Base-by-base conservation (phyloP, 2,329 filamentous ascomycete species). In the Atkinsonella hypoxylon region DNA sequence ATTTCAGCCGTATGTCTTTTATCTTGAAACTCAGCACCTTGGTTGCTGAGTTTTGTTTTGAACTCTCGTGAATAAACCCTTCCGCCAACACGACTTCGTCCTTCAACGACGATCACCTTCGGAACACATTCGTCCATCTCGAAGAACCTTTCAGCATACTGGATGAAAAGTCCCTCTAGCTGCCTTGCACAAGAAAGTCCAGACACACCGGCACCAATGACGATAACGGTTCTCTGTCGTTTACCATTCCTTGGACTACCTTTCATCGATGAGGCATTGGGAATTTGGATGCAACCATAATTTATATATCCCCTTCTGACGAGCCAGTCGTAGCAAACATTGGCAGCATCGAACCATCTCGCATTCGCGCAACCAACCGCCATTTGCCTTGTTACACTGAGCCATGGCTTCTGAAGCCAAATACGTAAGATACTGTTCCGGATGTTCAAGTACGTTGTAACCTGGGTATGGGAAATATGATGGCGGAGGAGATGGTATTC, bases 381-480 rank as follows among this genome's bases (percentile, higher is more conserved):
- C 67, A 96, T 89, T 64, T 90, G 83, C 45, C 83, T 77, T 26
- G 85, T 86, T 12, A 98, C 86, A 54, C 82, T 81, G 41, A 89
- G 80, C 63, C 90, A 81, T 8, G 93, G 89, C 61, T 94, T 95
- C 58, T 84, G 80, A 36, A 87, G 78, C 93, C 93, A 98, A 40
- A 97, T 70, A 50, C 93, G 79, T 49, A 98, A 72, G 53, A 98
- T 95, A 15, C 89, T 87, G 65, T 98, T 98, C 58, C 93, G 81
- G 55, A 98, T 93, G 64, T 97, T 97, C 49, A 98, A 74, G 68
- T 98, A 98, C 12, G 89, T 87, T 2, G 91, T 96, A 57, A 96
- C 89, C 67, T 98, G 93, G 32, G 84, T 77, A 60, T 88, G 83
- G 62, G 85, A 95, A 58, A 98, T 81, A 59, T 94, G 83, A 54